phyloP scores from a whole-genome alignment of 1,284 basidiomycete species.

The Ceratorhiza oryzae-sativae region DNA sequence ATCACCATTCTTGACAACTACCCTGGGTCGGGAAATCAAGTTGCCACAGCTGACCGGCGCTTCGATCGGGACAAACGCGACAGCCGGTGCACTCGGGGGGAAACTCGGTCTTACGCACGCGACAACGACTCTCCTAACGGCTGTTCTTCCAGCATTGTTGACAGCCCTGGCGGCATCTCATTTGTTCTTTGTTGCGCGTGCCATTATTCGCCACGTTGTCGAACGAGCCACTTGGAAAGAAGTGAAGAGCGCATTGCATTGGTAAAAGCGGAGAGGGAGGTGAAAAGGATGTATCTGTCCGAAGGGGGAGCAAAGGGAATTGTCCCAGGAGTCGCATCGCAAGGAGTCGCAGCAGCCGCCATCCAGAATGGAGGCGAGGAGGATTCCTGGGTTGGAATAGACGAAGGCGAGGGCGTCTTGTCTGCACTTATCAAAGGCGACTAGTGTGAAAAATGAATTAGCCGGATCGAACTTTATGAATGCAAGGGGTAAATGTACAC shows the following conservation, averaged over 20 bases:
- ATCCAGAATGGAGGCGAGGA: slow-evolving; percentile 6
- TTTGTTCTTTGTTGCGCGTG: slow-evolving; percentile 73
- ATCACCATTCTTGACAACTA: slow-evolving; percentile 36
- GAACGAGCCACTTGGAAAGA: slow-evolving; percentile 76
- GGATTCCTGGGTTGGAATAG: slow-evolving; percentile 41
- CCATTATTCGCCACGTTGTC: slow-evolving; percentile 70
- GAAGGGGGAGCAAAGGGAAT: slow-evolving; percentile 21
- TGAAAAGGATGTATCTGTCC: slow-evolving; percentile 55
- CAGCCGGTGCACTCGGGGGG: slow-evolving; percentile 40
- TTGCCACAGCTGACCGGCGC: slow-evolving; percentile 2
- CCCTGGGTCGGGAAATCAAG: slow-evolving; percentile 33
- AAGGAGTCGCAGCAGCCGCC: neutral
- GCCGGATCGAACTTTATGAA: neutral
- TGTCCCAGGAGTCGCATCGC: slow-evolving; percentile 9
- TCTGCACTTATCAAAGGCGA: slow-evolving; percentile 41
- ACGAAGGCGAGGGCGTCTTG: slow-evolving; percentile 41
- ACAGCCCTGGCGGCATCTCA: slow-evolving; percentile 82
- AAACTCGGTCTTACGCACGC: slow-evolving; percentile 50
- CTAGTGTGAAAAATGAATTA: slow-evolving; percentile 18
- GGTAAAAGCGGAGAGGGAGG: slow-evolving; percentile 63
- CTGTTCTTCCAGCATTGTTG: slow-evolving; percentile 69
- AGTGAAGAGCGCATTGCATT: slow-evolving; percentile 67
- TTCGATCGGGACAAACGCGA: slow-evolving; percentile 43
- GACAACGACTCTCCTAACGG: slow-evolving; percentile 52
- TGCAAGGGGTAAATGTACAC: neutral